phyloP scores from a whole-genome alignment of 1,284 basidiomycete genomes.

The Pseudozyma thailandica region DNA sequence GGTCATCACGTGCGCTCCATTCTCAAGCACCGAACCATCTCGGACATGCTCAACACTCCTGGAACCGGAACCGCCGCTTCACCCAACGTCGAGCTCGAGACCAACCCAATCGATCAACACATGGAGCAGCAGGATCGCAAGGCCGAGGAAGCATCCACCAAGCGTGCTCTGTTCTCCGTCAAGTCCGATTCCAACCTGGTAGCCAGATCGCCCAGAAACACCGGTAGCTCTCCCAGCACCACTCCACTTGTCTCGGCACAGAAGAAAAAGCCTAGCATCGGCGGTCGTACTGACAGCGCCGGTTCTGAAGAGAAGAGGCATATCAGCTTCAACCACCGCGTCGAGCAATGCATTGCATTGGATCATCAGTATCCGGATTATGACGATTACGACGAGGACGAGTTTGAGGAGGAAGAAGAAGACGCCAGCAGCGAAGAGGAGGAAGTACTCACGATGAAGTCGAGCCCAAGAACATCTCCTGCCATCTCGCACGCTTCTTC shows the following conservation, averaged over 20 bases:
- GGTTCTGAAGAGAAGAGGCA: conserved; percentile 74
- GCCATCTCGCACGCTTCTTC: conserved; percentile 44
- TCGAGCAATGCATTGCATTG: conserved; percentile 97
- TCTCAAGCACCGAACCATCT: conserved; percentile 92
- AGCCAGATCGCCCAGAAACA: conserved; percentile 31
- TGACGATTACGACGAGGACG: conserved; percentile 60
- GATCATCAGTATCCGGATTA: conserved; percentile 67
- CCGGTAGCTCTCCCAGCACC: conserved; percentile 41
- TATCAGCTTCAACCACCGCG: conserved; percentile 97
- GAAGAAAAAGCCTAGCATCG: conserved; percentile 31
- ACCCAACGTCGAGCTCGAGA: conserved; percentile 71
- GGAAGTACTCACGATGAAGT: conserved; percentile 69
- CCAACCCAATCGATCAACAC: conserved; percentile 41
- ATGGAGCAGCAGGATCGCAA: conserved; percentile 55
- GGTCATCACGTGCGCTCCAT: conserved; percentile 78
- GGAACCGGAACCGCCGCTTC: conserved; percentile 59
- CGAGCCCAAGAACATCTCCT: conserved; percentile 47
- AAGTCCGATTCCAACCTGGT: conserved; percentile 57
- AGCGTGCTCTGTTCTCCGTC: conserved; percentile 50
- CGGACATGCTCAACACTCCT: conserved; percentile 79
- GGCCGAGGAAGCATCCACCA: conserved; percentile 20
- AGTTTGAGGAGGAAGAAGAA: conserved; percentile 70
- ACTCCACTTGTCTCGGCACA: conserved; percentile 40
- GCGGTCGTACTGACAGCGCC: conserved; percentile 37
- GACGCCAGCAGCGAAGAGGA: conserved; percentile 72